phyloP scores from a whole-genome alignment of 768 basidiomycete genomes.

The Boletus speciosus region DNA sequence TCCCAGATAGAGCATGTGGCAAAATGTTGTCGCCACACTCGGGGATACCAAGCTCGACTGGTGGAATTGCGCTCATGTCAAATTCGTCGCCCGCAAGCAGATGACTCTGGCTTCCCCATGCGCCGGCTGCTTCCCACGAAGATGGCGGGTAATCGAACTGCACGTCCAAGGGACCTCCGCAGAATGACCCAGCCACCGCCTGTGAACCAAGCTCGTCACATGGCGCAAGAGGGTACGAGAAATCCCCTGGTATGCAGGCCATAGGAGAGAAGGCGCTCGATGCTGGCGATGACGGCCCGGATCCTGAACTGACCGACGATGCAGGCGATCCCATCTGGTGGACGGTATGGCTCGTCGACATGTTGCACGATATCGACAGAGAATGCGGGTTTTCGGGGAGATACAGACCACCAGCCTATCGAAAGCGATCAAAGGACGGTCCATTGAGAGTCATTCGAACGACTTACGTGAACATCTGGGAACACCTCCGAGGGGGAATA shows the following conservation, averaged over 20 bases:
- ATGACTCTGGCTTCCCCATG: conserved; percentile 36
- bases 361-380: conserved; percentile 41
- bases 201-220: conserved; percentile 16
- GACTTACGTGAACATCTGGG: conserved; percentile 40
- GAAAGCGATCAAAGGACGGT: conserved; percentile 1
- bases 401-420: conserved; percentile 49
- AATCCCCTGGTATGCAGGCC: conserved; percentile 14
- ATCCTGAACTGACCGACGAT: conserved; percentile 45
- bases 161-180: conserved; percentile 21
- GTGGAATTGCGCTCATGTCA: conserved; percentile 61
- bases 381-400: conserved; percentile 44
- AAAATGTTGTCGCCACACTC: conserved; percentile 38
- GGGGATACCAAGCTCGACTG: conserved; percentile 56
- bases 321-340: conserved; percentile 49
- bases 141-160: conserved; percentile 31
- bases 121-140: conserved; percentile 30
- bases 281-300: conserved; percentile 51
- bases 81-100: conserved; percentile 60
- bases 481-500: conserved; percentile 31
- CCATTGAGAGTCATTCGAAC: conserved; percentile 4
- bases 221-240: conserved; percentile 21
- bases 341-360: conserved; percentile 37
- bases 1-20: conserved; percentile 6
- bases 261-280: conserved; percentile 49
- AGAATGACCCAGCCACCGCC: conserved; percentile 12